A percentile compares a stretch with the other conserved stretches of the same genome.
Conservation (phyloP, 768 basidiomycete genomes). For the Suillus subalutaceus region DNA sequence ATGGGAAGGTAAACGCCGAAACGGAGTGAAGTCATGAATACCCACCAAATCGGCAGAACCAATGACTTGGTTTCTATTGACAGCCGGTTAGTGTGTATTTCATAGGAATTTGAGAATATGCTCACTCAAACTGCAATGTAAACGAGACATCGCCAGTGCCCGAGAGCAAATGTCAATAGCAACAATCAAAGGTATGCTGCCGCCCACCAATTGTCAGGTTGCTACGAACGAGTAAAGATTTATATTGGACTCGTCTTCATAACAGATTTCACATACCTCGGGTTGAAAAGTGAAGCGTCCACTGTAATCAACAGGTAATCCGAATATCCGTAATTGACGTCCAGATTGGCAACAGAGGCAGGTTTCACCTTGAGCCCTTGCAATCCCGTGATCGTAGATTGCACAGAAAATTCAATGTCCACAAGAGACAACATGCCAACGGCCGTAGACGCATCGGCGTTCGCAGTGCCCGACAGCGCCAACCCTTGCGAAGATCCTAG, state of each 20-base stretch:
- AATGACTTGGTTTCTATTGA: conserved; percentile 49
- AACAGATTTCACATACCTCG: conserved; percentile 45
- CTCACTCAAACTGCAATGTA: conserved; percentile 56
- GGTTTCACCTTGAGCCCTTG: conserved; percentile 65
- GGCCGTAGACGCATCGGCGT: conserved; percentile 63
- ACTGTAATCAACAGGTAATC: conserved; percentile 72
- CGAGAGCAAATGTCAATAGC: conserved; percentile 41
- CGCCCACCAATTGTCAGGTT: conserved; percentile 41
- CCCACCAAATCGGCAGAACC: conserved; percentile 61
- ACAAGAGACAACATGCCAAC: conserved; percentile 62
- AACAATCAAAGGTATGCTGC: neutral
- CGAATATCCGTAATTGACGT: conserved; percentile 68
- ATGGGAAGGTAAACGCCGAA: neutral
- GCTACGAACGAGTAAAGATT: conserved; percentile 15
- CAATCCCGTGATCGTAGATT: conserved; percentile 60
- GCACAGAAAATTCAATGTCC: conserved; percentile 60
- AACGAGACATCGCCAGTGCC: conserved; percentile 69
- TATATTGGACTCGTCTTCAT: conserved; percentile 7
- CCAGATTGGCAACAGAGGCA: conserved; percentile 56
- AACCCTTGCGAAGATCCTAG: conserved; percentile 47
- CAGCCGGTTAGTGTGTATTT: conserved; percentile 9
- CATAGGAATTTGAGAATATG: conserved; percentile 4
- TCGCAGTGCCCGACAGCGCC: conserved; percentile 54
- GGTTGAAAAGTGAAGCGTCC: conserved; percentile 62
- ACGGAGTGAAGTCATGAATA: neutral